phyloP scores from a whole-genome alignment of 2,329 filamentous ascomycete species.

The Aspergillus fumigatiaffinis region DNA sequence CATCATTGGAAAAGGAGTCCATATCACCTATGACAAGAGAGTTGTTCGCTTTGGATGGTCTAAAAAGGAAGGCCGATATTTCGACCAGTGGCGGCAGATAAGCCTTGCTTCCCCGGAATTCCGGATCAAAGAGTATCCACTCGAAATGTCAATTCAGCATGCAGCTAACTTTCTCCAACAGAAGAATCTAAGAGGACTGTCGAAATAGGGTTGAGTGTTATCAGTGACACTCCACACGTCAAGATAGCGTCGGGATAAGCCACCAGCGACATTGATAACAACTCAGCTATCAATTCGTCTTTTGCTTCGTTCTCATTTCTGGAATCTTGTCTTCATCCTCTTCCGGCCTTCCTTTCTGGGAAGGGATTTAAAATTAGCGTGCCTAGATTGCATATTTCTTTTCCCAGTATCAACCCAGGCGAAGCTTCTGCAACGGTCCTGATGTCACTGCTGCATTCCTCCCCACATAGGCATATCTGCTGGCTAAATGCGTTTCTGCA shows the following conservation, averaged over 20 bases:
- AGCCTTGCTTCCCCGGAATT: not conserved
- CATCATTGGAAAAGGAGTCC: not conserved
- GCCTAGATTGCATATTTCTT: not conserved
- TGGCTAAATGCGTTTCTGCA: not conserved
- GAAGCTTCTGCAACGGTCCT: not conserved
- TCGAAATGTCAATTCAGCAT: not conserved
- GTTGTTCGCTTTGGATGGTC: constrained; percentile 43
- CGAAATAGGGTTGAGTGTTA: not conserved
- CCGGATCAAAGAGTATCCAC: not conserved
- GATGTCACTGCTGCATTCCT: not conserved
- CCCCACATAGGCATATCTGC: not conserved
- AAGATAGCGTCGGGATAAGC: not conserved
- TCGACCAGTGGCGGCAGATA: not conserved
- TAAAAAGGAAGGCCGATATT: constrained; percentile 29
- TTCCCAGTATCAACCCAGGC: not conserved
- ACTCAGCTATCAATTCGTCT: not conserved
- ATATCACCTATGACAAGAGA: not conserved
- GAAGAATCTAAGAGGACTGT: not conserved
- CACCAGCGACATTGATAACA: not conserved
- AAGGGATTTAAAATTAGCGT: not conserved
- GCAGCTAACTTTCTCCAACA: not conserved
- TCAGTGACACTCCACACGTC: not conserved
- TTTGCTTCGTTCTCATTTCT: constrained; percentile 1
- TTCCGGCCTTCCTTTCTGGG: constrained; percentile 19
- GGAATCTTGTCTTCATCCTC: constrained; percentile 11